These are phyloP conservation scores for Ochromonas danica DNA, from an alignment of 108 stramenopile genomes.

Conservation along the genomic window DNA sequence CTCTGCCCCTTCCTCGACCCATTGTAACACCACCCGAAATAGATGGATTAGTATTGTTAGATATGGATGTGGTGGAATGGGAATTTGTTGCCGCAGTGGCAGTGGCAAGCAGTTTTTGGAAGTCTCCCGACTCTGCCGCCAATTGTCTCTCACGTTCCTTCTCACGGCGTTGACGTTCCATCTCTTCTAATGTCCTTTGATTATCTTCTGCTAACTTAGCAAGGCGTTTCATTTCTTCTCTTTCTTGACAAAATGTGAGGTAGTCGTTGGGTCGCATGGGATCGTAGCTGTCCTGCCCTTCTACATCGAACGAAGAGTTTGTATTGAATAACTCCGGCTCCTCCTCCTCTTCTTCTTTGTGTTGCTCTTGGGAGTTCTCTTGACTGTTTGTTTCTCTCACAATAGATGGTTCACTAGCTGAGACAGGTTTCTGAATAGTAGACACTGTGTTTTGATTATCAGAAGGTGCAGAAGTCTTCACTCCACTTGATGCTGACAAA, in stretches of 20 bases:
- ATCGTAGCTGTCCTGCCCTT: slow-evolving; percentile 22
- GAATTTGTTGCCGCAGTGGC: background rate
- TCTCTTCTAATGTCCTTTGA: slow-evolving; percentile 23
- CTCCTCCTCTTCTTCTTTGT: too few relatives aligned
- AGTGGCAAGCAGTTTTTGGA: background rate
- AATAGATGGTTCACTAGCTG: too few relatives aligned
- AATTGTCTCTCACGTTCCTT: background rate
- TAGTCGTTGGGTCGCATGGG: slow-evolving; percentile 26
- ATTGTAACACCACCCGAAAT: background rate
- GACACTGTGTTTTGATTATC: too few relatives aligned
- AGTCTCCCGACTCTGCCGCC: background rate
- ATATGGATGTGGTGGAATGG: background rate
- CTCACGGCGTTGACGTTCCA: background rate
- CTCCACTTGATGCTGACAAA: too few relatives aligned
- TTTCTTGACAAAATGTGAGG: background rate
- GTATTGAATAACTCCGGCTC: background rate
- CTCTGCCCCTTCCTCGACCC: slow-evolving; percentile 9
- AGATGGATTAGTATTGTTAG: background rate
- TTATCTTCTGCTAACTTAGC: slow-evolving; percentile 10
- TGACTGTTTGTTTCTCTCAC: too few relatives aligned
- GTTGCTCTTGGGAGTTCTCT: too few relatives aligned
- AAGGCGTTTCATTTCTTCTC: background rate
- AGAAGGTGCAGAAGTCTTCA: too few relatives aligned
- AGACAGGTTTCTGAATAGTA: too few relatives aligned
- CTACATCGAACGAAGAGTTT: background rate